These are phyloP conservation scores for Dictyostelium discoideum DNA, from an alignment of 78 protist genomes.

Conservation along the genomic window dicty_2.7 NC_007091.3:2565501-2566000, in stretches of 20 bases:
- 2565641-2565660: slow-evolving; percentile 47
- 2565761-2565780: slow-evolving; percentile 73
- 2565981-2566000: slow-evolving; percentile 47
- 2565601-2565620: slow-evolving; percentile 55
- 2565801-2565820: slow-evolving; percentile 24
- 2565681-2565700: slow-evolving; percentile 67
- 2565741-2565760: neutral
- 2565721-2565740: slow-evolving; percentile 42
- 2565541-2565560: neutral
- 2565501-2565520: too few relatives aligned
- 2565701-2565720: slow-evolving; percentile 20
- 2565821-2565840: slow-evolving; percentile 63
- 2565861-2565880: slow-evolving; percentile 32
- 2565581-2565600: neutral
- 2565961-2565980: slow-evolving; percentile 48
- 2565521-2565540: neutral
- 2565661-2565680: slow-evolving; percentile 72
- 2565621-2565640: neutral
- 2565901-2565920: slow-evolving; percentile 80
- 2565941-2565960: slow-evolving; percentile 56
- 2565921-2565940: slow-evolving; percentile 68
- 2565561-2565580: neutral
- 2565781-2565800: slow-evolving; percentile 34
- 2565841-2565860: slow-evolving; percentile 67
- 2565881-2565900: slow-evolving; percentile 8